A percentile compares a stretch with the other conserved stretches of the same genome.
These are phyloP conservation scores for Paramarasmius palmivorus DNA, from an alignment of 1,284 basidiomycete species.

Conservation along the genomic window DNA sequence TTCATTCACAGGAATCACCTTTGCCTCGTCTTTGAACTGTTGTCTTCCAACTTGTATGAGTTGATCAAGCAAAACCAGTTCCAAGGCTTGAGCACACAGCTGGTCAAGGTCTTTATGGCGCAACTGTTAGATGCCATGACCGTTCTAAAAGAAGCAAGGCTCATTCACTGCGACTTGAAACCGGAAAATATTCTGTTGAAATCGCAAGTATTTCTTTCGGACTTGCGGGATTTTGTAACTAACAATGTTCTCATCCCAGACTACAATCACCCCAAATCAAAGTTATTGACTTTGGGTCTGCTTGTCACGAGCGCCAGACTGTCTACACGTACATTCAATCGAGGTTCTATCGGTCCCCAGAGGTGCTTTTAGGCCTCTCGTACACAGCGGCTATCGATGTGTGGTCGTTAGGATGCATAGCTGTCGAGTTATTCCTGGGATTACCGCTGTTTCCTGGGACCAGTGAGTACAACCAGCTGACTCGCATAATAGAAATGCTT, in stretches of 20 bases:
- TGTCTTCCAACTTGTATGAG: constrained; percentile 98
- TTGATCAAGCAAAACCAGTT: constrained; percentile 99
- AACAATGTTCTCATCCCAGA: constrained; percentile 40
- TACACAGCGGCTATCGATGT: constrained; percentile 95
- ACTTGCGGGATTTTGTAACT: constrained; percentile 8
- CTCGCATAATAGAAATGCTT: constrained; percentile 97
- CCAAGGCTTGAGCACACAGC: constrained; percentile 93
- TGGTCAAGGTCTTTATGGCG: constrained; percentile 97
- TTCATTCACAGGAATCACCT: constrained; percentile 98
- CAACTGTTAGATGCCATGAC: constrained; percentile 93
- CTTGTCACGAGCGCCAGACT: constrained; percentile 97
- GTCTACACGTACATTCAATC: constrained; percentile 99
- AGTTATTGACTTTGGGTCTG: constrained; percentile 98
- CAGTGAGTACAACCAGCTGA: constrained; percentile 98
- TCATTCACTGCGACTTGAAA: constrained; percentile 99
- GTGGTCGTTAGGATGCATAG: constrained; percentile 96
- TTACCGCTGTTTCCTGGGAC: constrained; percentile 97
- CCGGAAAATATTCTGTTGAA: constrained; percentile 96
- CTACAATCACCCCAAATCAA: constrained; percentile 98
- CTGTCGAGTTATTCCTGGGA: constrained; percentile 96
- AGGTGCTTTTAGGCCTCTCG: constrained; percentile 93
- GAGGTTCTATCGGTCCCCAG: constrained; percentile 96
- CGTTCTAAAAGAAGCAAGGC: constrained; percentile 90
- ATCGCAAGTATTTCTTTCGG: constrained; percentile 59
- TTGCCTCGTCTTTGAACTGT: constrained; percentile 96